Base-by-base conservation (phyloP, 208 protist genomes). In the Leishmania arabica region DNA sequence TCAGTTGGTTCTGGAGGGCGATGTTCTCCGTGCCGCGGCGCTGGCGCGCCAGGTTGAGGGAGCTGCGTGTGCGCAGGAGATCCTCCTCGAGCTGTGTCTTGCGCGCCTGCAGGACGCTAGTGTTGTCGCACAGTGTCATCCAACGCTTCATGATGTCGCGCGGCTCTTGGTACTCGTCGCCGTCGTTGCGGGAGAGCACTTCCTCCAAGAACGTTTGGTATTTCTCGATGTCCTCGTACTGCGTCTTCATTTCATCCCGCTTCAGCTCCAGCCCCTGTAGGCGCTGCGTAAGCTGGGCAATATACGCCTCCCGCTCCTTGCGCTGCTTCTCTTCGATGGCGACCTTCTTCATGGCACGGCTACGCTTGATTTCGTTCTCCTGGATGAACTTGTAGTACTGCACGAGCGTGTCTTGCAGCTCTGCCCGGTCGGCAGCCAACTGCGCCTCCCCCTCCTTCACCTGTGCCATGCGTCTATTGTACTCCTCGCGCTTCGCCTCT, bases 351-450 rank as follows among this genome's bases (percentile, higher is more conserved):
- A 88, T 91, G 31, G 96, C 96, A 7, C 96, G 85, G 47, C 86
- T 95, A 51, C 93, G 92, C 85, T 98, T 98, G 75, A 98, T 94
- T 72, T 98, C 96, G 64, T 97, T 98, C 68, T 98, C 94, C 68
- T 98, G 96, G 66, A 98, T 98, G 79, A 98, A 98, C 84, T 98
- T 98, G 91, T 98, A 98, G 84, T 97, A 98, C 84, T 95, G 91
- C 81, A 98, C 96, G 8, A 98, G 89, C 31, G 91, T 98, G 79
- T 98, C 96, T 78, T 98, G 95, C 72, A 98, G 87, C 80, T 94
- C 93, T 17, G 85, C 87, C 37, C 96, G 92, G 73, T 95, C 91
- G 54, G 89, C 85, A 34, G 88, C 88, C 42, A 98, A 87, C 81
- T 93, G 84, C 42, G 92, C 88, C 83, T 98, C 96, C 34, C 91